Evolutionary conservation across 2,329 filamentous ascomycete species (phyloP).

Genomic region (Fusarium incarnatum): DNA sequence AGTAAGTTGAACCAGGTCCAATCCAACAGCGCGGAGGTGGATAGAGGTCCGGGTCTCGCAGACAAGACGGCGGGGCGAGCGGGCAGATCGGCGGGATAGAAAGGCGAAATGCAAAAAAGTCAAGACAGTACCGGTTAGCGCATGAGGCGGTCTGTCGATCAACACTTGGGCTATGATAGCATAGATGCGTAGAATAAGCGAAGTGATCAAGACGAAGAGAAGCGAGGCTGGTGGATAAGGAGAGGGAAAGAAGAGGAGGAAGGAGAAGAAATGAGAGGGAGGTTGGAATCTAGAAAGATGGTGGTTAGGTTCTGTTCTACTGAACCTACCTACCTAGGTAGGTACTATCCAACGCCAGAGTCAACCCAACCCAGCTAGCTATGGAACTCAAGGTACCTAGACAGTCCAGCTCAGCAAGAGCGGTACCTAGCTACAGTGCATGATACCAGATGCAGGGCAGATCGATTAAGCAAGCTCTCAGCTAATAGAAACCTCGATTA

Average conservation of each 20-base stretch:
- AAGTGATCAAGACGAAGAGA: background rate
- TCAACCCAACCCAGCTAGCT: conserved; percentile 33
- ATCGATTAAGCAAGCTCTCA: conserved; percentile 38
- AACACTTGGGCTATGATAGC: conserved; percentile 20
- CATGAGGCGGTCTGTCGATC: conserved; percentile 11
- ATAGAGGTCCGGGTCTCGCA: conserved; percentile 33
- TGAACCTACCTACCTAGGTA: background rate
- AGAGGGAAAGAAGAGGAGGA: conserved; percentile 10
- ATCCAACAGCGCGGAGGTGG: conserved; percentile 38
- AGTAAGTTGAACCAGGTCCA: background rate
- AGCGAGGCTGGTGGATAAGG: conserved; percentile 4
- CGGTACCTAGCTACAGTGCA: conserved; percentile 16
- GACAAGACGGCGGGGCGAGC: conserved; percentile 39
- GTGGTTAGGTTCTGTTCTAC: conserved; percentile 7
- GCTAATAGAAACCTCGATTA: conserved; percentile 7
- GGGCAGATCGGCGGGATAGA: conserved; percentile 23
- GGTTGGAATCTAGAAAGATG: conserved; percentile 2
- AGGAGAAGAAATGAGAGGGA: conserved; percentile 10
- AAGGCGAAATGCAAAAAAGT: conserved; percentile 22
- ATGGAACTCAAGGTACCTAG: background rate
- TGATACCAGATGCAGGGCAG: conserved; percentile 41
- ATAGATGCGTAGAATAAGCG: conserved; percentile 2
- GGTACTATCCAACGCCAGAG: too few species aligned
- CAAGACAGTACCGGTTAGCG: conserved; percentile 25
- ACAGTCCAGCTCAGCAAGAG: conserved; percentile 16